These are phyloP conservation scores for Leccinellum albellum DNA, from an alignment of 768 basidiomycete species.

Conservation along the genomic window DNA sequence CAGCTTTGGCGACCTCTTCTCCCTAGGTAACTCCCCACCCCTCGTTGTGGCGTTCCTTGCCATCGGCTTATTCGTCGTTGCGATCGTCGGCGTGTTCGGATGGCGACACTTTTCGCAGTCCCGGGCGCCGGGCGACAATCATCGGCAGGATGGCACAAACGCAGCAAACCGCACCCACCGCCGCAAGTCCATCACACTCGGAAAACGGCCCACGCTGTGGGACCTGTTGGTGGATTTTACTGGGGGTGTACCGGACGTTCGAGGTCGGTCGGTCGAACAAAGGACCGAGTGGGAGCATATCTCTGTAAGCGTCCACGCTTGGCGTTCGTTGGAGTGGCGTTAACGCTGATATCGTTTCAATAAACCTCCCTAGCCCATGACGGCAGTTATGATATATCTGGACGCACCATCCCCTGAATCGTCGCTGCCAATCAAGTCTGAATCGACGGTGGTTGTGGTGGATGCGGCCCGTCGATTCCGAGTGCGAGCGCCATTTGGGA, in stretches of 20 bases:
- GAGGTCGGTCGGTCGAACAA: background rate
- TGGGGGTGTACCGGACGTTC: background rate
- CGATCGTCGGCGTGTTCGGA: constrained; percentile 46
- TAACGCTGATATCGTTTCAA: background rate
- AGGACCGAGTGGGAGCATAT: constrained; percentile 37
- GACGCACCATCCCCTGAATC: background rate
- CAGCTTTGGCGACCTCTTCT: constrained; percentile 1
- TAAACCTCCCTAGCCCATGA: constrained; percentile 19
- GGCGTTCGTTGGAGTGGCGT: background rate
- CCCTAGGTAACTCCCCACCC: constrained; percentile 44
- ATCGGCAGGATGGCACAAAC: constrained; percentile 1
- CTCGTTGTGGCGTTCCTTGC: constrained; percentile 59
- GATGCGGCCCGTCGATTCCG: background rate
- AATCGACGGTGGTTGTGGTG: background rate
- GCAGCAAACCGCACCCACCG: background rate
- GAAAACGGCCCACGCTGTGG: constrained; percentile 43
- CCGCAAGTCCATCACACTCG: constrained; percentile 1
- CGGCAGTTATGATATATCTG: constrained; percentile 14
- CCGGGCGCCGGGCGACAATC: constrained; percentile 4
- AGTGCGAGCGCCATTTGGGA: background rate
- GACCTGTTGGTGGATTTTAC: constrained; percentile 34
- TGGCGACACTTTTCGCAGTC: constrained; percentile 36
- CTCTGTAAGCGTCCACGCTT: constrained; percentile 32
- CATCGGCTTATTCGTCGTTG: constrained; percentile 51
- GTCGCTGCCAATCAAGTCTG: background rate